Conservation (phyloP, 352 stramenopile genomes). For the Phytophthora melonis region DNA sequence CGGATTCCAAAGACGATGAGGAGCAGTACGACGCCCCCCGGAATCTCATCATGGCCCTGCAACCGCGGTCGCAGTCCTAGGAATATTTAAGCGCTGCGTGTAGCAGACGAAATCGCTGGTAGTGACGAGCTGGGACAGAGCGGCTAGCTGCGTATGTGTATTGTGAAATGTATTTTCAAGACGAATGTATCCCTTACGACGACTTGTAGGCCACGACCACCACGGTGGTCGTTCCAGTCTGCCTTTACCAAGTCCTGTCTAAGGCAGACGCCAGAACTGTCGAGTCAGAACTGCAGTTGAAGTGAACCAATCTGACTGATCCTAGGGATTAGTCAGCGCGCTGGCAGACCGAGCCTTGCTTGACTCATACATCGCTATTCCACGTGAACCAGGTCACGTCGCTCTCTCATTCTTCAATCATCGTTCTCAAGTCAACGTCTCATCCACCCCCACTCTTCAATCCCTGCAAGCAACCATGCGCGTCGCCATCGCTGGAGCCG, state of each 20-base stretch:
- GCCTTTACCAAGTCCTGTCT: no score
- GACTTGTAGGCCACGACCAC: no score
- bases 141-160: slow-evolving; percentile 7
- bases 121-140: not conserved
- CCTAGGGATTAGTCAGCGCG: slow-evolving; percentile 1
- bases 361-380: not conserved
- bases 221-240: no score
- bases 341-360: not conserved
- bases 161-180: slow-evolving; percentile 30
- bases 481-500: slow-evolving; percentile 46
- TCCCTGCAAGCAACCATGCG: slow-evolving; percentile 34
- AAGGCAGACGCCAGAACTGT: no score
- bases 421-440: slow-evolving; percentile 6
- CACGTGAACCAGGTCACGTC: not conserved
- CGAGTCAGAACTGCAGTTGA: slow-evolving; percentile 1
- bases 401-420: slow-evolving; percentile 30
- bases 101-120: slow-evolving; percentile 6
- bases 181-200: slow-evolving; percentile 10
- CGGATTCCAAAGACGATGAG: slow-evolving; percentile 30
- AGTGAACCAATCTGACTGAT: not conserved
- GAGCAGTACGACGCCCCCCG: slow-evolving; percentile 31
- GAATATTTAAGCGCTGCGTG: slow-evolving; percentile 35
- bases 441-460: not conserved
- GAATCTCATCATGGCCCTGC: slow-evolving; percentile 39
- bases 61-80: slow-evolving; percentile 34